A percentile compares a stretch with the other conserved stretches of the same genome.
phyloP scores from a whole-genome alignment of 306 rosid species.

The Oemleria cerasiformis region DNA sequence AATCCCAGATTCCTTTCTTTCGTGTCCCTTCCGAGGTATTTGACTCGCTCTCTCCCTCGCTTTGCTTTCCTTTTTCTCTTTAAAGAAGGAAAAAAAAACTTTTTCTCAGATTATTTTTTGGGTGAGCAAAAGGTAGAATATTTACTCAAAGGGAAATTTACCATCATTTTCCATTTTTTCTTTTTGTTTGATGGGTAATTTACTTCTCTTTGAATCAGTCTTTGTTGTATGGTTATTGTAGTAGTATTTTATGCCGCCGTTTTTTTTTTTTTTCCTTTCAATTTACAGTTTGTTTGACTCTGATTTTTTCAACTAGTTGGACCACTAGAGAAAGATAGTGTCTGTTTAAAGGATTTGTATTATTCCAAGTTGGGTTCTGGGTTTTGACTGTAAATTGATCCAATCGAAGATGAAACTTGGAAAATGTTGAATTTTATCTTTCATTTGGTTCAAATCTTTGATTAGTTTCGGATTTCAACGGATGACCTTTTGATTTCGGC shows the following conservation, averaged over 20 bases:
- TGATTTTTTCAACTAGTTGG: slow-evolving; percentile 45
- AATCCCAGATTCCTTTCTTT: slow-evolving; percentile 55
- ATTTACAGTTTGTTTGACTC: slow-evolving; percentile 50
- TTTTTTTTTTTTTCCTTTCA: not conserved
- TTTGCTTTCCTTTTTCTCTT: not conserved
- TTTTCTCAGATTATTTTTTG: slow-evolving; percentile 13
- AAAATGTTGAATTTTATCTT: slow-evolving; percentile 28
- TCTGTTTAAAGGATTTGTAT: slow-evolving; percentile 17
- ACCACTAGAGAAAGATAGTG: not conserved
- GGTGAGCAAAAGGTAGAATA: slow-evolving; percentile 18
- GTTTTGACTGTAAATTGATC: slow-evolving; percentile 37
- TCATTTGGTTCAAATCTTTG: slow-evolving; percentile 26
- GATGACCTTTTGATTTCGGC: slow-evolving; percentile 47
- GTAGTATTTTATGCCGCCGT: not conserved
- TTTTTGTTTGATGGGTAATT: slow-evolving; percentile 14
- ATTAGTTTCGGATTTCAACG: slow-evolving; percentile 32
- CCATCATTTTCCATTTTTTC: not conserved
- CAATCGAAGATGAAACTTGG: slow-evolving; percentile 10
- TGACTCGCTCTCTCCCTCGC: slow-evolving; percentile 40
- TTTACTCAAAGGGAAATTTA: slow-evolving; percentile 21
- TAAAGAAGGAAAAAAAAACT: not conserved
- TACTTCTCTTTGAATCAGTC: slow-evolving; percentile 33
- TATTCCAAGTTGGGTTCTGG: slow-evolving; percentile 26
- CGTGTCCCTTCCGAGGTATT: slow-evolving; percentile 55
- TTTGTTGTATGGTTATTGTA: slow-evolving; percentile 21